A percentile compares a stretch with the other conserved stretches of the same genome.
phyloP scores from a whole-genome alignment of 345 rosid species.

The Hevea brasiliensis region DNA sequence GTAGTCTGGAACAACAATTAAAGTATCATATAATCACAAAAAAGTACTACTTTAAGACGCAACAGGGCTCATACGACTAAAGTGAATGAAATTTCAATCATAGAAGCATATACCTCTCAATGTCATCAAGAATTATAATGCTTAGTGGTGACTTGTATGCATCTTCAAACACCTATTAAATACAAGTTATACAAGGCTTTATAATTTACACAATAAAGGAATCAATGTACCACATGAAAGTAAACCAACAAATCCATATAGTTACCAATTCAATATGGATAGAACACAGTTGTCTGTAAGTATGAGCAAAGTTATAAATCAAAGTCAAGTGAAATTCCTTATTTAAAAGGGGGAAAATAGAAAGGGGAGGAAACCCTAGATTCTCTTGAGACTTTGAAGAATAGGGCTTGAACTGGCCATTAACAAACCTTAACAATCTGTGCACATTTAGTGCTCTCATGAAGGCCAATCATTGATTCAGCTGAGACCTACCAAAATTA shows the following conservation, averaged over 20 bases:
- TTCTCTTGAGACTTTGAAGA: neutral
- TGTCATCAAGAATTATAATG: conserved; percentile 91
- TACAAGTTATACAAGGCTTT: neutral
- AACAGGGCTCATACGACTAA: neutral
- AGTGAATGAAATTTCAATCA: neutral
- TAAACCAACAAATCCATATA: conserved; percentile 9
- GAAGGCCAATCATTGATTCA: conserved; percentile 94
- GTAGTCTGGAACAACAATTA: conserved; percentile 52
- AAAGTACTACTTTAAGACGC: neutral
- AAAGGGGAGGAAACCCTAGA: neutral
- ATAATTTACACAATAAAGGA: conserved; percentile 1
- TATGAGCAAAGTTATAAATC: neutral
- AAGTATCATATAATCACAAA: neutral
- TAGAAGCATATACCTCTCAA: conserved; percentile 67
- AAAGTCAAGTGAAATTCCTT: neutral
- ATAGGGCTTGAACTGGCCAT: neutral
- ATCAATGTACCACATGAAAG: conserved; percentile 16
- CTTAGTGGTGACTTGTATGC: conserved; percentile 97
- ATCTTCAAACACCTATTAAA: conserved; percentile 85
- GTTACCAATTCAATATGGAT: neutral
- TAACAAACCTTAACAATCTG: conserved; percentile 82
- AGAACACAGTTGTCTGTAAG: neutral
- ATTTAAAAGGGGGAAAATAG: neutral
- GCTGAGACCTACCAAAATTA: conserved; percentile 72
- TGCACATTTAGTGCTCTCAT: conserved; percentile 94